Base-by-base conservation (phyloP, 1,284 basidiomycete genomes). In the Ceratobasidium sp. region DNA sequence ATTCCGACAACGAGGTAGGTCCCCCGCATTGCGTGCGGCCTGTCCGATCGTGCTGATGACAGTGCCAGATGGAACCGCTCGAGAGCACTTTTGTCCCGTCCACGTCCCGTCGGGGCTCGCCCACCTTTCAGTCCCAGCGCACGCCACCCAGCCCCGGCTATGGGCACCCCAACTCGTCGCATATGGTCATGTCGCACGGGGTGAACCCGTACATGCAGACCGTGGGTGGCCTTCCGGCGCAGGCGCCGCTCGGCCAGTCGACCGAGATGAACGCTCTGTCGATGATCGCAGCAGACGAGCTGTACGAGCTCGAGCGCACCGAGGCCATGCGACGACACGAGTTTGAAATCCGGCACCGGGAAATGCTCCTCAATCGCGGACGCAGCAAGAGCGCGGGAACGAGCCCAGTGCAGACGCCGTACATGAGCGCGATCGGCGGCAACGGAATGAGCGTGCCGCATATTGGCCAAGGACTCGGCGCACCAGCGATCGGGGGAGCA, bases 281-380 rank as follows among this genome's bases (percentile, higher is more conserved):
- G 11, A 90, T 89, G 26, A 88, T 94, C 49, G 94, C 95, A 1
- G 92, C 95, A 83, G 94, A 94, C 76, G 94, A 96, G 83, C 88
- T 97, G 0, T 92, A 92, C 81, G 90, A 91, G 79, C 89, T 97
- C n/a, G 95, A 97, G 83, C 90, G 91, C 49, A 88, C 91, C 79
- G 95, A 97, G 82, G 93, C 94, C 0, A 83, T 91, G 58, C 88
- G 95, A 31, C 88, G 95, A 49, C 94, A 94, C 7, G 93, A 95
- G 82, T 97, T 93, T 84, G 94, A 96, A 82, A 88, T 92, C 17
- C 88, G 90, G 11, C 94, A 93, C 80, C 82, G 85, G 31, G 85
- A 86, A 78, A 85, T 86, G 80, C 80, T 49, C 81, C 82, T n/a
- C 77, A 31, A 79, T 82, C 60, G 75, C 74, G 76, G 84, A 83